Evolutionary conservation across 306 rosid genomes (phyloP).

Genomic region (Cotoneaster glaucophyllus): DNA sequence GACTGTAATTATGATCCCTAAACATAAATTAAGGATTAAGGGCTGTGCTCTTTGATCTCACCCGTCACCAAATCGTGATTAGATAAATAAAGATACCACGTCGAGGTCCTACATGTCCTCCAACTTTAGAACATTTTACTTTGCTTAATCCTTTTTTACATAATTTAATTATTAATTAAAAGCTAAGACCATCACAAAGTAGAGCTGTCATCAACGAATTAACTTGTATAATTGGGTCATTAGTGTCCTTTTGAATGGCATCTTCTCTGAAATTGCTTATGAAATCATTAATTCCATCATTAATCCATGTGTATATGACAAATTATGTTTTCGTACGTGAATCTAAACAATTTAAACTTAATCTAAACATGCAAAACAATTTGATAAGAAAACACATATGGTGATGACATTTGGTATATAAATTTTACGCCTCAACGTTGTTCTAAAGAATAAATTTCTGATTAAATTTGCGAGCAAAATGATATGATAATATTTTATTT

Average conservation of each 20-base stretch:
- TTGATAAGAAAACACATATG: not conserved
- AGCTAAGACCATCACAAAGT: slow-evolving; percentile 12
- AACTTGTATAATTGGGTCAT: not conserved
- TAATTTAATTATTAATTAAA: not conserved
- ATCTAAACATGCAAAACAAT: too few species aligned
- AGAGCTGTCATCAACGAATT: slow-evolving; percentile 38
- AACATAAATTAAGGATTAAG: not conserved
- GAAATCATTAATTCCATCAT: not conserved
- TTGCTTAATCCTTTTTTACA: not conserved
- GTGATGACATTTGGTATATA: too few species aligned
- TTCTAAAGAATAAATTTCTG: not conserved
- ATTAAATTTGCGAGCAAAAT: too few species aligned
- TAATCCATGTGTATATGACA: not conserved
- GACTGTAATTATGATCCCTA: slow-evolving; percentile 1
- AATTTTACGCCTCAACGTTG: too few species aligned
- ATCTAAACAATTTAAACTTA: too few species aligned
- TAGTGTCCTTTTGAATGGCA: not conserved
- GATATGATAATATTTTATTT: not conserved
- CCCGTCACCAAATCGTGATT: slow-evolving; percentile 6
- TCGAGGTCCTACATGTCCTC: slow-evolving; percentile 19
- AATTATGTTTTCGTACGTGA: not conserved
- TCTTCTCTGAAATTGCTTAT: not conserved
- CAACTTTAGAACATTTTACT: not conserved
- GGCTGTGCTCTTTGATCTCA: slow-evolving; percentile 1
- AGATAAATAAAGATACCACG: not conserved